Conservation (phyloP, 352 stramenopile genomes). For the Phytophthora ramorum region DNA sequence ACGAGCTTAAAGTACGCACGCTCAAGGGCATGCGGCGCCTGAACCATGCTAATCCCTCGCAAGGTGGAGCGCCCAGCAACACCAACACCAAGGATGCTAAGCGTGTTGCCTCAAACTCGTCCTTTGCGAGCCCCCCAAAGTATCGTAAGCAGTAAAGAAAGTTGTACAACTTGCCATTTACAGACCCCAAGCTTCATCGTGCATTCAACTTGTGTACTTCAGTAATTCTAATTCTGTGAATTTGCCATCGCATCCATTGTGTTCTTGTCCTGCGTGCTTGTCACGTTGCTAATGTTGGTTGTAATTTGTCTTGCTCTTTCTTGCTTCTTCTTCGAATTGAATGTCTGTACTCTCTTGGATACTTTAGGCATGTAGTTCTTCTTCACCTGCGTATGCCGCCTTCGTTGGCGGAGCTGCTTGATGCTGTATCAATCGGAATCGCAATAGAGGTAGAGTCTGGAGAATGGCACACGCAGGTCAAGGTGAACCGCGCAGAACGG, state of each 20-base stretch:
- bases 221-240: constrained; percentile 11
- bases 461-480: constrained; percentile 67
- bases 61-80: constrained; percentile 8
- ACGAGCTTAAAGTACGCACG: constrained; percentile 93
- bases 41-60: constrained; percentile 48
- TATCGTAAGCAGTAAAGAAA: constrained; percentile 22
- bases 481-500: constrained; percentile 82
- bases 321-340: not conserved
- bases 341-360: not conserved
- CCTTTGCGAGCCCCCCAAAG: constrained; percentile 27
- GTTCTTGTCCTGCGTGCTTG: not conserved
- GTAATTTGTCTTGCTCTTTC: constrained; percentile 1
- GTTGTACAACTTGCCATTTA: not conserved
- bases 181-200: not conserved
- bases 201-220: constrained; percentile 18
- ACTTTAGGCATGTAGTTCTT: not conserved
- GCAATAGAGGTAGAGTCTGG: constrained; percentile 80
- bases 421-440: constrained; percentile 46
- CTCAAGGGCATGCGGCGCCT: constrained; percentile 81
- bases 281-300: not conserved
- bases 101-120: constrained; percentile 12
- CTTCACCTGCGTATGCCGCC: not conserved
- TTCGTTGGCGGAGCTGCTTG: constrained; percentile 1
- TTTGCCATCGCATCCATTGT: not conserved
- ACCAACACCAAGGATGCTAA: constrained; percentile 33